Evolutionary conservation across 345 rosid genomes (phyloP).

Genomic region (Gossypium ekmanianum): DNA sequence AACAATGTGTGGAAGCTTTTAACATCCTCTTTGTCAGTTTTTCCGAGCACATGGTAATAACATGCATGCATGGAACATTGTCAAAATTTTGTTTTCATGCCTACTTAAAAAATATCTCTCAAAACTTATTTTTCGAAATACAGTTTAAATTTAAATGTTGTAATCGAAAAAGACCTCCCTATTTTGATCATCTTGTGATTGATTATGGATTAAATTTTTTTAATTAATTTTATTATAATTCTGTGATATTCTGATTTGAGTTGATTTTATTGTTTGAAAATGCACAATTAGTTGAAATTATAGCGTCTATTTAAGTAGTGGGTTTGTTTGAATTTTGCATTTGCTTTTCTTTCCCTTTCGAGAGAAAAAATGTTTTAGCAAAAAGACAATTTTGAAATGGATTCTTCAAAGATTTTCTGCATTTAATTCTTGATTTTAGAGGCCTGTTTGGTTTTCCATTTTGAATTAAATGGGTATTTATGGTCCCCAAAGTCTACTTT

Average conservation of each 20-base stretch:
- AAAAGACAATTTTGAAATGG: background rate
- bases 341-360: background rate
- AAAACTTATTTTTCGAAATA: no score
- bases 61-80: background rate
- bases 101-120: no score
- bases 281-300: background rate
- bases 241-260: background rate
- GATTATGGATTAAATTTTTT: background rate
- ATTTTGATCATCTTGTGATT: background rate
- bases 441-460: background rate
- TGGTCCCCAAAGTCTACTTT: background rate
- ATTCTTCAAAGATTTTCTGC: background rate
- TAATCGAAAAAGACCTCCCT: no score
- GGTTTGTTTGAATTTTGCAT: background rate
- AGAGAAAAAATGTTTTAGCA: background rate
- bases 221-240: background rate
- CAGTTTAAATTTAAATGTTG: no score
- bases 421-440: background rate
- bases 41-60: background rate
- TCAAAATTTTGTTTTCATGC: no score
- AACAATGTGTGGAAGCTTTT: constrained; percentile 4
- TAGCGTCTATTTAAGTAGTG: background rate
- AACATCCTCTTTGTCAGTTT: constrained; percentile 4
- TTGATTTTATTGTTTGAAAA: background rate
- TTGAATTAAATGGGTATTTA: constrained; percentile 3